Evolutionary conservation across 2,329 filamentous ascomycete species (phyloP), one percentile per base, ranked within the genome.

Genomic region (Didymella arachidicola): DNA sequence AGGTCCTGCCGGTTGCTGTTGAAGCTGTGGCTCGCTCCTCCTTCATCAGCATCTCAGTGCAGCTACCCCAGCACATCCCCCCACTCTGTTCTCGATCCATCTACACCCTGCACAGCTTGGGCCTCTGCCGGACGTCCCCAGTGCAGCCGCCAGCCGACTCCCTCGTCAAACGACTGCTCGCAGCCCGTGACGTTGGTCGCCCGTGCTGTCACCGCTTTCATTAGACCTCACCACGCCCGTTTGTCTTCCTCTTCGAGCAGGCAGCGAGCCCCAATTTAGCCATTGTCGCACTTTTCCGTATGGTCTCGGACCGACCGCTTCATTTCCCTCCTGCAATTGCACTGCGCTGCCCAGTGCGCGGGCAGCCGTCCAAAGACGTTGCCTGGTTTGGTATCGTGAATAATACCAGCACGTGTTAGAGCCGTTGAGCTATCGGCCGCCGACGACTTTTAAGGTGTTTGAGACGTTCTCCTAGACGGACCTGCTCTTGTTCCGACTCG

Each of bases 271-370:
- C 71, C 69, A 73, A 72, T 70, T 64, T 65, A 62, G 63, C 64
- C 56, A 62, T 62, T 71, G 72, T 73, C 73, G 69, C 73, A 71
- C 69, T 70, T 50, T 62, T 60, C 53, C 61, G 61, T 72, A 72
- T 71, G 69, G 64, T 69, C 70, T 73, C 67, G 70, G 69, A 65
- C 69, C 73, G 66, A 72, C 68, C 68, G 71, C 74, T 74, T 74
- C 71, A 71, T 64, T 67, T 71, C 60, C 27, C 60, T 62, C 63
- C 62, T 69, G 69, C 72, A 71, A 69, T 66, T 70, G 65, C 69
- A 68, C 59, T 66, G 39, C 54, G 59, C 62, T 67, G 67, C 70
- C 68, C 69, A 72, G 68, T 73, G 72, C 68, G 67, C 64, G 45
- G 27, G 41, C 49, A 63, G 65, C 51, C 56, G 64, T 45, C 59